Evolutionary conservation across 176 grass and related monocot species (phyloP), one percentile per base, ranked within the genome.

Genomic region (Musa beccarii): DNA sequence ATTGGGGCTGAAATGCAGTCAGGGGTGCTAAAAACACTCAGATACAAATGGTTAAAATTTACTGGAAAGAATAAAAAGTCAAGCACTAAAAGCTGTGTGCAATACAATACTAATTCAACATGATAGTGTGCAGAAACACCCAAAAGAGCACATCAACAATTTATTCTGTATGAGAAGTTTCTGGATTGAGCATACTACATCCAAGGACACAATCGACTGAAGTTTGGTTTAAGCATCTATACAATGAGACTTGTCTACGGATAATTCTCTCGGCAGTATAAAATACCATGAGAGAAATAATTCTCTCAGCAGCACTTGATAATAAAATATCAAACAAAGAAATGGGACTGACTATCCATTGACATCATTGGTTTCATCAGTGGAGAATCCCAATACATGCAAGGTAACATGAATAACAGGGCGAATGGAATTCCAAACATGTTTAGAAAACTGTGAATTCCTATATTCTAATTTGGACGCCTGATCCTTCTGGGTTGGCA

Each of bases 1-100:
- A 78, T 70, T 87, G 68, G 88, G 95, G 63, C 95, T 93, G 90
- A 85, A 43, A 91, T 49, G 65, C 75, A 72, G 69, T 73, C 82
- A 97, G 64, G 49, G 75, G 65, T 43, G 71, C 29, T 81, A 24
- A 86, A 86, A 50, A 21, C 56, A 68, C 80, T 56, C 69, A 71
- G 14, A 52, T 66, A 84, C 68, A 76, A 71, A 76, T 25, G 51
- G 6, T 76, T 84, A 69, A 10, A n/a, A 68, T 53, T 61, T 51
- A 51, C 16, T 51, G 16, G 51, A 71, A 49, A 19, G 29, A 50
- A 49, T 51, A 10, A 50, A 51, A 71, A 20, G 24, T 65, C 63
- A 65, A 65, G 23, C 10, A 65, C 63, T 26, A 65, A 9, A 23
- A 65, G 9, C 9, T 25, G 12, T 65, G 23, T 3, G 11, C 11